A percentile compares a stretch with the other conserved stretches of the same genome.
These are phyloP conservation scores for Strobilomyces dryophilus DNA, from an alignment of 768 basidiomycete species.

Conservation along the genomic window DNA sequence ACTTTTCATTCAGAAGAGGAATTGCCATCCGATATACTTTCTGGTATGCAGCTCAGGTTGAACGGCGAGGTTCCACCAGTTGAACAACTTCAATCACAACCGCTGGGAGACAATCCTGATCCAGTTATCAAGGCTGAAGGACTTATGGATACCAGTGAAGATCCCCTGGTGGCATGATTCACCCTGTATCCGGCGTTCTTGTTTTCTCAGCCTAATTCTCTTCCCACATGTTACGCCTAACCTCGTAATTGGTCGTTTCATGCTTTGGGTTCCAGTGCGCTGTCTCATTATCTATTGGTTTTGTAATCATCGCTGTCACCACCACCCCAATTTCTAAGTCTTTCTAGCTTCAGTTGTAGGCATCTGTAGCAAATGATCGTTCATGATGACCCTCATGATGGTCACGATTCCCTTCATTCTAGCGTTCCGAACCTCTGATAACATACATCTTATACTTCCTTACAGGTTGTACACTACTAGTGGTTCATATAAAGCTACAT, in stretches of 20 bases:
- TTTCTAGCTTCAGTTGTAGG: constrained; percentile 26
- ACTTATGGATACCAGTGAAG: constrained; percentile 62
- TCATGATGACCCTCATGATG: constrained; percentile 34
- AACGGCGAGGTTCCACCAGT: constrained; percentile 47
- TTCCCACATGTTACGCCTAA: constrained; percentile 5
- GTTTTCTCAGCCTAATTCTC: constrained; percentile 2
- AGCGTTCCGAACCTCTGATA: constrained; percentile 25
- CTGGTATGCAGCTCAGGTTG: constrained; percentile 39
- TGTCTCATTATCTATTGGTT: constrained; percentile 32
- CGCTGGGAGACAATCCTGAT: constrained; percentile 52
- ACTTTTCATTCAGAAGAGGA: constrained; percentile 16
- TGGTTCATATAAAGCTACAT: constrained; percentile 19
- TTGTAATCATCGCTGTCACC: constrained; percentile 26
- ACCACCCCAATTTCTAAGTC: constrained; percentile 19
- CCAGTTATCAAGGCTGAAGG: constrained; percentile 58
- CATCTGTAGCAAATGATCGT: constrained; percentile 32
- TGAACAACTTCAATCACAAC: constrained; percentile 46
- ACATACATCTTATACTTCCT: constrained; percentile 36
- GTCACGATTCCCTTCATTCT: constrained; percentile 29
- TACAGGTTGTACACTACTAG: constrained; percentile 34
- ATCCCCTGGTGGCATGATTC: constrained; percentile 42
- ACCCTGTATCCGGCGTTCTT: neutral
- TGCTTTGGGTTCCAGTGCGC: constrained; percentile 21
- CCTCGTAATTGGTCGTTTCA: constrained; percentile 10
- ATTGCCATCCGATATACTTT: constrained; percentile 39